Conservation (phyloP, 441 rosid genomes). For the Brassica balearica region DNA sequence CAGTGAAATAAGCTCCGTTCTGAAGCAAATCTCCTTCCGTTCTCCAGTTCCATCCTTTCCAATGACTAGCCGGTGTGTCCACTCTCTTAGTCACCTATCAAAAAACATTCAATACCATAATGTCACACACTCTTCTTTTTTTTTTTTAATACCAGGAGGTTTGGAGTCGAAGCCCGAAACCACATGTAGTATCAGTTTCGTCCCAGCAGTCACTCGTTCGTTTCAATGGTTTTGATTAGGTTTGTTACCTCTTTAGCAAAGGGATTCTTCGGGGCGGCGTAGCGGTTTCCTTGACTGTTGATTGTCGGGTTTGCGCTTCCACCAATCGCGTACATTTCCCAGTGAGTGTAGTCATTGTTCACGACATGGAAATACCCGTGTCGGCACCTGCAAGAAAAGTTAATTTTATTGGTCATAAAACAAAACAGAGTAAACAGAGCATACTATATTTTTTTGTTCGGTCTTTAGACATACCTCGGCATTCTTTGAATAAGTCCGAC, state of each 20-base stretch:
- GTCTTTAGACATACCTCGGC: constrained; percentile 69
- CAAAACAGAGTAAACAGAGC: constrained; percentile 16
- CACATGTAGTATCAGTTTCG: too few species aligned
- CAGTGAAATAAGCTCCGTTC: constrained; percentile 92
- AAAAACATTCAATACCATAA: not conserved
- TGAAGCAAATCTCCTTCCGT: constrained; percentile 88
- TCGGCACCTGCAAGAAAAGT: constrained; percentile 70
- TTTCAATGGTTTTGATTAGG: not conserved
- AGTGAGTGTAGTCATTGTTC: constrained; percentile 98
- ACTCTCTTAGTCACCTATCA: constrained; percentile 92
- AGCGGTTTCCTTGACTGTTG: constrained; percentile 97
- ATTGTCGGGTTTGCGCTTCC: constrained; percentile 95
- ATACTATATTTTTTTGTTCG: constrained; percentile 19
- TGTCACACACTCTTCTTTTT: not conserved
- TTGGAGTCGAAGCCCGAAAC: too few species aligned
- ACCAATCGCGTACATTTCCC: constrained; percentile 99
- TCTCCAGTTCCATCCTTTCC: constrained; percentile 96
- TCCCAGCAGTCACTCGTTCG: not conserved
- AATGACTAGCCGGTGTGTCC: constrained; percentile 56
- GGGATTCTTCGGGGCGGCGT: constrained; percentile 73
- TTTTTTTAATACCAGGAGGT: too few species aligned
- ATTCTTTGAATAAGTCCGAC: constrained; percentile 96
- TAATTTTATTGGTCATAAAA: not conserved
- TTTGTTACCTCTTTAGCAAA: constrained; percentile 76
- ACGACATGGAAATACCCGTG: constrained; percentile 98